Evolutionary conservation across 345 rosid species (phyloP), one percentile per base, ranked within the genome.

Genomic region (Rhodomyrtus tomentosa): DNA sequence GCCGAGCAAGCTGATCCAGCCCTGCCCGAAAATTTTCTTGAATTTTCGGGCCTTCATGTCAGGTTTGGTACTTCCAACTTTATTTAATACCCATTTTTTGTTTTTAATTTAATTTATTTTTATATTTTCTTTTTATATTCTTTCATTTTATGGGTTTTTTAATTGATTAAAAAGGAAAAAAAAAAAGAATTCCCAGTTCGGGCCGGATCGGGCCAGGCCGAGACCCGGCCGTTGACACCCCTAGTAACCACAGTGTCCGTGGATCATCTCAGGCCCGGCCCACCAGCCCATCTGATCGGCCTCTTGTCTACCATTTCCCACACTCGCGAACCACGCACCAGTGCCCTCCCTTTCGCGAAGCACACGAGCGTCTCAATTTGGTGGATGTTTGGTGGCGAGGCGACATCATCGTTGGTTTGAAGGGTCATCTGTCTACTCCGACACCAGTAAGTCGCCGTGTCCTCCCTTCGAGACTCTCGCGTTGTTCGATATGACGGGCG

Each of bases 271-370:
- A 18, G 45, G 79, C 79, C 25, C 45, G 79, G 45, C 45, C 45
- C 25, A 36, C 76, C 45, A 36, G 45, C 76, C 45, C 76, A 68
- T 1, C 76, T 8, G 45, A 8, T 68, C 45, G 42, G 42, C 76
- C 45, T 68, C 42, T 0, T 49, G 7, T 16, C 74, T 29, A 7
- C 74, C 36, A 7, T 36, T 32, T 0, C 74, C 42, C 24, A 29
- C 16, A 42, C 74, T 7, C 0, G 24, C 16, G 10, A 16, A 62
- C 42, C 42, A 7, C 6, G 42, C 0, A 24, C 0, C 12, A 1
- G 42, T 8, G 8, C 24, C 32, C 24, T 18, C 4, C 76, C 4
- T 32, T 62, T 10, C 13, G 5, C 42, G 42, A 36, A 32, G 76
- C 42, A 7, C 74, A 10, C 22, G 24, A 8, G 76, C 0, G 4